Percentiles rank a stretch among this genome's conserved stretches.
phyloP scores from a whole-genome alignment of 148 eudicot species.

The Simmondsia chinensis region DNA sequence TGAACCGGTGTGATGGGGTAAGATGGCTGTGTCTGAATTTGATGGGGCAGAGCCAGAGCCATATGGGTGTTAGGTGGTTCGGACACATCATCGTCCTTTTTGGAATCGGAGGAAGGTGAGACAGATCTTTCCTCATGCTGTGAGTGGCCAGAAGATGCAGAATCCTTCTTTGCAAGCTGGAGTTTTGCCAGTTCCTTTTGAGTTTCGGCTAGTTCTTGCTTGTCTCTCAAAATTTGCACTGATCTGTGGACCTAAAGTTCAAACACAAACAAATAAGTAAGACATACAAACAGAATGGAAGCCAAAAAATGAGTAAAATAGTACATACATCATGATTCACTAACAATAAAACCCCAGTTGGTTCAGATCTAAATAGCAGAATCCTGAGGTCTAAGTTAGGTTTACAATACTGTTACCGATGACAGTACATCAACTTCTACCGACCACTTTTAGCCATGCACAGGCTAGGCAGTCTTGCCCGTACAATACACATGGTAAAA shows the following conservation, averaged over 20 bases:
- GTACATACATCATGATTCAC: too few species aligned
- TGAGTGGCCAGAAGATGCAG: constrained; percentile 36
- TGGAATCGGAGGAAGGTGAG: constrained; percentile 35
- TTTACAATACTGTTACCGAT: too few species aligned
- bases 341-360: too few species aligned
- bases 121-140: constrained; percentile 55
- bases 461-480: too few species aligned
- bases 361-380: too few species aligned
- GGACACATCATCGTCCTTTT: constrained; percentile 47
- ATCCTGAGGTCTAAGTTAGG: too few species aligned
- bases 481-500: too few species aligned
- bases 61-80: constrained; percentile 60
- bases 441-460: too few species aligned
- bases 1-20: constrained; percentile 20
- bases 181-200: constrained; percentile 94
- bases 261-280: neutral
- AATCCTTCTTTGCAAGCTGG: constrained; percentile 82
- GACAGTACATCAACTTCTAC: too few species aligned
- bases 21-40: constrained; percentile 41
- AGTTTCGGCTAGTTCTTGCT: constrained; percentile 91
- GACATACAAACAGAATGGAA: too few species aligned
- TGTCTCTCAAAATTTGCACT: constrained; percentile 92
- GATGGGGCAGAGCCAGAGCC: constrained; percentile 70
- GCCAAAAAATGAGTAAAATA: too few species aligned
- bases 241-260: constrained; percentile 79